Conservation (phyloP, 148 eudicot species). For the Cornus kousa region DNA sequence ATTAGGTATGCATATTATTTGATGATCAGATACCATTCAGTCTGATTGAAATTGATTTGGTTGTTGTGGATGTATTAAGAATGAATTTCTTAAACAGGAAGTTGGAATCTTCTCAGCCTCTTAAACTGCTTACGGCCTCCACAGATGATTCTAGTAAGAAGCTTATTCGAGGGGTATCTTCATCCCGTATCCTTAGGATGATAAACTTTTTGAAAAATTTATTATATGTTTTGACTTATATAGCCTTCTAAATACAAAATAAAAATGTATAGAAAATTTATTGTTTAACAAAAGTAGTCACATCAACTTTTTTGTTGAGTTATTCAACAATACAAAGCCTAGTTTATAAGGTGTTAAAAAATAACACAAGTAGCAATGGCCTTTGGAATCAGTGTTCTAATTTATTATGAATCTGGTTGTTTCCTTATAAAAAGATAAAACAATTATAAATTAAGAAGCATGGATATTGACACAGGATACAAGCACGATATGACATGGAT, state of each 20-base stretch:
- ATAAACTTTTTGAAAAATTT: background rate
- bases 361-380: background rate
- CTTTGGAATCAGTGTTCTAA: too few relatives aligned
- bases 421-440: too few relatives aligned
- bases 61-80: slow-evolving; percentile 12
- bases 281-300: background rate
- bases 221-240: background rate
- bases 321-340: background rate
- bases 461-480: too few relatives aligned
- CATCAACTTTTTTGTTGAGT: too few relatives aligned
- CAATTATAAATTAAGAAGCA: too few relatives aligned
- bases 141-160: slow-evolving; percentile 78
- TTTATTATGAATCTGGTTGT: too few relatives aligned
- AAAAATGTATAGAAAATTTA: background rate
- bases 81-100: slow-evolving; percentile 46
- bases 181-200: slow-evolving; percentile 74
- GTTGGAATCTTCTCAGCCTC: slow-evolving; percentile 49
- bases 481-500: too few relatives aligned
- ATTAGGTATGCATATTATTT: slow-evolving; percentile 38
- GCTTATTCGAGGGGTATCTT: slow-evolving; percentile 49
- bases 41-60: slow-evolving; percentile 2
- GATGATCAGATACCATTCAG: background rate
- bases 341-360: background rate
- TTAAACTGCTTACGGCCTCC: slow-evolving; percentile 70
- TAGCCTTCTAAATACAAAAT: slow-evolving; percentile 5